Conservation (phyloP, 108 stramenopile species). For the Fragilariopsis cylindrus region DNA sequence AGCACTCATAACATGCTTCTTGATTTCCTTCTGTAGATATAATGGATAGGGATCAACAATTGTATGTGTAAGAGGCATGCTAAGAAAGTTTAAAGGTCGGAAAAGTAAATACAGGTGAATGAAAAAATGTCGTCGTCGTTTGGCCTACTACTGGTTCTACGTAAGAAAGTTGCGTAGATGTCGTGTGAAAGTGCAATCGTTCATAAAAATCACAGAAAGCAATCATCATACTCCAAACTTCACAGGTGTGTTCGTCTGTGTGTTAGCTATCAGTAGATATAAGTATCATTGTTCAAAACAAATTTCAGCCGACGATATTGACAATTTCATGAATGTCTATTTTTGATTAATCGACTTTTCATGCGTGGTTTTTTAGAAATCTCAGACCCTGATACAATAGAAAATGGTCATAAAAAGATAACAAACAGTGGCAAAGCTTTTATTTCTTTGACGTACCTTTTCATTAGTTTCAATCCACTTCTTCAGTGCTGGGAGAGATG, state of each 20-base stretch:
- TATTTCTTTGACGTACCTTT: conserved; percentile 40
- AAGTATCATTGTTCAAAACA: conserved; percentile 1
- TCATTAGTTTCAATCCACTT: conserved; percentile 77
- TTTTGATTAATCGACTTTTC: too few species aligned
- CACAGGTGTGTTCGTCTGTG: neutral
- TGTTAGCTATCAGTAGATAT: conserved; percentile 7
- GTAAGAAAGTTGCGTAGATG: conserved; percentile 19
- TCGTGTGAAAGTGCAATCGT: conserved; percentile 19
- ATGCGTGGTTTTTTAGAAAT: too few species aligned
- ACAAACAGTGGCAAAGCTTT: neutral
- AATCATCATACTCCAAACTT: neutral
- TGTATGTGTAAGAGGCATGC: neutral
- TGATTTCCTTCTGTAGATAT: conserved; percentile 44
- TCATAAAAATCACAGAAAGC: neutral
- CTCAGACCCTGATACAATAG: neutral
- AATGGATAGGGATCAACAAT: neutral
- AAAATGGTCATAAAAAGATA: neutral
- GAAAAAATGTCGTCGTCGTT: conserved; percentile 11
- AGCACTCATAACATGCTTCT: conserved; percentile 64
- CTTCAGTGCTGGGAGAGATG: conserved; percentile 69
- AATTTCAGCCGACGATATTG: neutral
- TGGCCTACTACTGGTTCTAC: conserved; percentile 30
- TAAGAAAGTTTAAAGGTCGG: neutral
- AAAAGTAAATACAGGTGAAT: neutral
- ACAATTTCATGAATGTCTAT: too few species aligned